phyloP scores from a whole-genome alignment of 2,329 filamentous ascomycete species.

The Talaromyces albobiverticillius region DNA sequence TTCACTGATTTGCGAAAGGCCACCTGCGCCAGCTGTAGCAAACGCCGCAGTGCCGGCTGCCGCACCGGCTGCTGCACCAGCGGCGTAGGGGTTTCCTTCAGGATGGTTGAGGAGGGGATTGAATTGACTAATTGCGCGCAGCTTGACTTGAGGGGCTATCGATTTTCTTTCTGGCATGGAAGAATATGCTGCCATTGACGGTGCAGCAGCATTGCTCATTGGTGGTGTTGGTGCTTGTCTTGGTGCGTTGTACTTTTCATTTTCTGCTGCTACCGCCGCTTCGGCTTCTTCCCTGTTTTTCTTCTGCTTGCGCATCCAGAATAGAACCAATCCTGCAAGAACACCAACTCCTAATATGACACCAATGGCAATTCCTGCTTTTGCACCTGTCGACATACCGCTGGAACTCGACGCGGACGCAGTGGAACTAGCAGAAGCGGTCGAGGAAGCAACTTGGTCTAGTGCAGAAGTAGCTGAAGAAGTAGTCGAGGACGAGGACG shows the following conservation, averaged over 20 bases:
- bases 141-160: slow-evolving; percentile 71
- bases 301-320: slow-evolving; percentile 68
- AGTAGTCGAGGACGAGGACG: slow-evolving; percentile 9
- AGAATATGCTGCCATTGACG: slow-evolving; percentile 7
- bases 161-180: slow-evolving; percentile 36
- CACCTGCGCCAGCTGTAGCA: slow-evolving; percentile 16
- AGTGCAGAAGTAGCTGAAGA: slow-evolving; percentile 12
- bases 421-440: slow-evolving; percentile 17
- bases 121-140: slow-evolving; percentile 82
- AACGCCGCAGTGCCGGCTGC: slow-evolving; percentile 14
- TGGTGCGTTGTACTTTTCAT: slow-evolving; percentile 59
- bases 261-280: slow-evolving; percentile 52
- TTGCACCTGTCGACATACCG: slow-evolving; percentile 50
- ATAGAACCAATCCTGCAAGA: slow-evolving; percentile 65
- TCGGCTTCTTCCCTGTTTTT: slow-evolving; percentile 13
- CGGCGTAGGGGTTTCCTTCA: slow-evolving; percentile 22
- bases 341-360: slow-evolving; percentile 68
- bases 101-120: slow-evolving; percentile 61
- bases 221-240: slow-evolving; percentile 22
- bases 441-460: slow-evolving; percentile 23
- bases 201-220: slow-evolving; percentile 27
- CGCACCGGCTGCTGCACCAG: slow-evolving; percentile 19
- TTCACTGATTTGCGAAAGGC: slow-evolving; percentile 28
- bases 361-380: slow-evolving; percentile 83
- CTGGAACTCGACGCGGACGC: slow-evolving; percentile 23